Conservation (phyloP, 2,329 filamentous ascomycete species). For the Neopestalotiopsis rosae region DNA sequence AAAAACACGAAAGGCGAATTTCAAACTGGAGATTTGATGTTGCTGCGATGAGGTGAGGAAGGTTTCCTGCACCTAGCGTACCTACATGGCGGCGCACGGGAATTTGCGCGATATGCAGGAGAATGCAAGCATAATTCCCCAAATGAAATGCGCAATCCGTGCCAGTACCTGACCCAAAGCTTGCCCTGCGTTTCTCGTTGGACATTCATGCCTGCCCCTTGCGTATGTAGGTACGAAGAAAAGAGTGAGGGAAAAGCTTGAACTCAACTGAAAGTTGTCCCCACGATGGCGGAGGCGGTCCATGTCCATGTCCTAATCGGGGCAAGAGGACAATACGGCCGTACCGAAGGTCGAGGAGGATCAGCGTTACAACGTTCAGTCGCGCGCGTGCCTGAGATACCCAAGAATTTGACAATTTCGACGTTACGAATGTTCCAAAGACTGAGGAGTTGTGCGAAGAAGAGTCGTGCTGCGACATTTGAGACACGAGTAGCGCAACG, state of each 20-base stretch:
- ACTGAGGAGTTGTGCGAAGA: neutral
- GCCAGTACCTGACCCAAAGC: neutral
- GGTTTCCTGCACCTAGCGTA: neutral
- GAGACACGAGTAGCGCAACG: neutral
- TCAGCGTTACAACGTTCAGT: neutral
- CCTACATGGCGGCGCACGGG: neutral
- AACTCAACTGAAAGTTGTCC: neutral
- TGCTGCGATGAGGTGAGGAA: neutral
- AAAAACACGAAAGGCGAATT: neutral
- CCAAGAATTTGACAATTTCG: neutral
- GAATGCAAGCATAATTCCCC: neutral
- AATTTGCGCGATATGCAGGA: slow-evolving; percentile 1
- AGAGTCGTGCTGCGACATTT: neutral
- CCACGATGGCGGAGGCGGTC: neutral
- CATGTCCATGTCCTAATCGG: neutral
- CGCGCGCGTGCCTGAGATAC: neutral
- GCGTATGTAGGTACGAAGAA: neutral
- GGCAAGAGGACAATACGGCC: neutral
- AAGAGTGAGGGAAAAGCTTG: neutral
- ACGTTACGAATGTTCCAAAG: neutral
- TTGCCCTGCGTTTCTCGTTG: neutral
- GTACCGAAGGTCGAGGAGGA: neutral
- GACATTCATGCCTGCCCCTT: neutral
- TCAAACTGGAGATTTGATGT: neutral
- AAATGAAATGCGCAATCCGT: neutral